Evolutionary conservation across 495 filamentous ascomycete species (phyloP), one percentile per base, ranked within the genome.

Genomic region (Penicillium canariense): DNA sequence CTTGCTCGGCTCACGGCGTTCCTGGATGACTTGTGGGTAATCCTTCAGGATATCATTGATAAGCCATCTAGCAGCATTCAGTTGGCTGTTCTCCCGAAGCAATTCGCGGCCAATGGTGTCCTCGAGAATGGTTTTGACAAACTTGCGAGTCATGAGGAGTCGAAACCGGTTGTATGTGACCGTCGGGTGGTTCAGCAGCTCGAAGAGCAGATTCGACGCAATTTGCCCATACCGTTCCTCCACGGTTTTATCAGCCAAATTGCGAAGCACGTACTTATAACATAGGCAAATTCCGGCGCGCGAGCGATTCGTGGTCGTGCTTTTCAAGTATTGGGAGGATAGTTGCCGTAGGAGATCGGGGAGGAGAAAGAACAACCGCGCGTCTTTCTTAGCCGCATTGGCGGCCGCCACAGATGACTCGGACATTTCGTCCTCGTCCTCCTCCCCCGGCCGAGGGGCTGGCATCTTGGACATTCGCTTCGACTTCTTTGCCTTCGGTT

Each of bases 11-110:
- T 97, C 93, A 1, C 90, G 84, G 42, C 87, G 84, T 61, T 99
- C 94, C 68, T 96, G 95, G 44, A 97, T 73, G 11, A 88, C 88
- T 65, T 96, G 90, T 2, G 94, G 95, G 47, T 94, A 97, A 62
- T 97, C 94, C 68, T 95, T 97, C 38, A 97, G 80, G 39, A 96
- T 78, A 54, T 89, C 84, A 65, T 96, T 97, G 61, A 96, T 81
- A 43, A 99, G 73, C 56, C 81, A 84, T 56, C 84, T 90, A 5
- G 91, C 88, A 27, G 90, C 91, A 60, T 84, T 85, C 44, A 89
- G 76, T 56, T 95, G 91, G 5, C 90, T 92, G 22, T 88, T 86
- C 65, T 97, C 94, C 2, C 91, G 89, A 4, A 99, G 81, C 48
- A 96, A 84, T 58, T 85, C 83, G 40, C 81, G 81, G 5, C 91